These are phyloP conservation scores for Penicillium sumatraense DNA, from an alignment of 2,329 filamentous ascomycete species.

Conservation along the genomic window DNA sequence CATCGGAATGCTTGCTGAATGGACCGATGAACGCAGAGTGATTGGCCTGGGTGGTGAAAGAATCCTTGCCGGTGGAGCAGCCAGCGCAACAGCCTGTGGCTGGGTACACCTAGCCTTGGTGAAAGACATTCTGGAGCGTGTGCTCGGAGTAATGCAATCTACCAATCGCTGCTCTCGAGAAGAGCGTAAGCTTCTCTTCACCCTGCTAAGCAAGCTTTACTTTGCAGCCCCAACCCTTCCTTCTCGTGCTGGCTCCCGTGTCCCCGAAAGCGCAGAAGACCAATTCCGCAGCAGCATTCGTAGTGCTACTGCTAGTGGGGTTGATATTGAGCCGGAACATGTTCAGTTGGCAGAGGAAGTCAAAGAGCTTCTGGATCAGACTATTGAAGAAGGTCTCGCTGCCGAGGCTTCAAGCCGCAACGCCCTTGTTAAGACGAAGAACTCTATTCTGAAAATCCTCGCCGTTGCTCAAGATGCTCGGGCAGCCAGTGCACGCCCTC, in stretches of 20 bases:
- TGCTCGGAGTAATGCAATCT: constrained; percentile 57
- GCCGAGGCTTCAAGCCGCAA: constrained; percentile 50
- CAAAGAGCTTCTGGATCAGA: constrained; percentile 63
- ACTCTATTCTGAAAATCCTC: constrained; percentile 46
- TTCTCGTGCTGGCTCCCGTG: constrained; percentile 42
- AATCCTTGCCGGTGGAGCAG: constrained; percentile 54
- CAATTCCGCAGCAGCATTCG: constrained; percentile 55
- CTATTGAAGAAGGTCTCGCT: constrained; percentile 53
- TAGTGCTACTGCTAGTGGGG: constrained; percentile 49
- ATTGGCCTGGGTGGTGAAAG: constrained; percentile 62
- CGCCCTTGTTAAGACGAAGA: constrained; percentile 52
- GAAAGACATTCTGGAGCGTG: constrained; percentile 73
- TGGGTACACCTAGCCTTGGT: constrained; percentile 83
- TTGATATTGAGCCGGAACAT: constrained; percentile 56
- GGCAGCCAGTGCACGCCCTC: constrained; percentile 35
- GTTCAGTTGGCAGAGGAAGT: constrained; percentile 58
- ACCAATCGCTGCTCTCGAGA: constrained; percentile 59
- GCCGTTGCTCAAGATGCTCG: constrained; percentile 54
- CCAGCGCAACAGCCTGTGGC: constrained; percentile 63
- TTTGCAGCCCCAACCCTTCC: constrained; percentile 68
- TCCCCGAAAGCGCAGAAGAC: constrained; percentile 68
- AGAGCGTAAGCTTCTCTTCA: constrained; percentile 80
- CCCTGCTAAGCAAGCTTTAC: constrained; percentile 80
- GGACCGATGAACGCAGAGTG: constrained; percentile 88
- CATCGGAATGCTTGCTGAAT: constrained; percentile 80